phyloP scores from a whole-genome alignment of 106 monocot species.

The Iris macrosiphon region DNA sequence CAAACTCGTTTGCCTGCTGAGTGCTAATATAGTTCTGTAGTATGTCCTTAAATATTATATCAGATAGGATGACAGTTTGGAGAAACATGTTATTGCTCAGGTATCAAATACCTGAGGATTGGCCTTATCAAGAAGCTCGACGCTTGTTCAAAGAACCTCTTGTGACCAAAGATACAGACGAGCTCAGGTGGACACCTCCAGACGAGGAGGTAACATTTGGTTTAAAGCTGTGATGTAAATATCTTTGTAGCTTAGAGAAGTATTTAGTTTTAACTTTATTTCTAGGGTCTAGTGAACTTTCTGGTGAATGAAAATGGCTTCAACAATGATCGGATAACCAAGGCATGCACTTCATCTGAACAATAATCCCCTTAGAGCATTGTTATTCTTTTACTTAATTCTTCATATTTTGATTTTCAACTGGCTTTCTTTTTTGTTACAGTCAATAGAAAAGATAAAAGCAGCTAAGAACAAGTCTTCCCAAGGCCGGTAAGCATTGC shows the following conservation, averaged over 20 bases:
- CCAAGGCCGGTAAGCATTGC: slow-evolving; percentile 55
- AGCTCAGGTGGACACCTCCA: slow-evolving; percentile 84
- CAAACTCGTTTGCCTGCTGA: no score
- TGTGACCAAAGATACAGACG: slow-evolving; percentile 52
- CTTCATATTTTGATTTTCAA: neutral
- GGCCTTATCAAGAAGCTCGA: slow-evolving; percentile 93
- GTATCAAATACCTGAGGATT: slow-evolving; percentile 84
- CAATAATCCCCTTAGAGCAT: neutral
- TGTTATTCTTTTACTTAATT: neutral
- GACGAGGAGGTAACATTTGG: slow-evolving; percentile 59
- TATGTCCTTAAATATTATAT: no score
- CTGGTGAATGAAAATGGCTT: slow-evolving; percentile 90
- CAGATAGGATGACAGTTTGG: no score
- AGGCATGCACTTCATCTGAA: slow-evolving; percentile 48
- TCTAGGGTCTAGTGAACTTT: slow-evolving; percentile 70
- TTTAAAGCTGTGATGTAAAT: neutral
- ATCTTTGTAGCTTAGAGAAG: slow-evolving; percentile 5
- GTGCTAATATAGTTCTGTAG: no score
- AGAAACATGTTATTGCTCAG: slow-evolving; percentile 26
- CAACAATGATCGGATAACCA: slow-evolving; percentile 72
- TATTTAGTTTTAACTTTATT: slow-evolving; percentile 8
- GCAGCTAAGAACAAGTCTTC: slow-evolving; percentile 85
- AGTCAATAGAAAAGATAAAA: slow-evolving; percentile 93
- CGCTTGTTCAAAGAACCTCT: slow-evolving; percentile 81
- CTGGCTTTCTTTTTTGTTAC: neutral